phyloP scores from a whole-genome alignment of 495 filamentous ascomycete genomes.

The Bathelium albidoporum region DNA sequence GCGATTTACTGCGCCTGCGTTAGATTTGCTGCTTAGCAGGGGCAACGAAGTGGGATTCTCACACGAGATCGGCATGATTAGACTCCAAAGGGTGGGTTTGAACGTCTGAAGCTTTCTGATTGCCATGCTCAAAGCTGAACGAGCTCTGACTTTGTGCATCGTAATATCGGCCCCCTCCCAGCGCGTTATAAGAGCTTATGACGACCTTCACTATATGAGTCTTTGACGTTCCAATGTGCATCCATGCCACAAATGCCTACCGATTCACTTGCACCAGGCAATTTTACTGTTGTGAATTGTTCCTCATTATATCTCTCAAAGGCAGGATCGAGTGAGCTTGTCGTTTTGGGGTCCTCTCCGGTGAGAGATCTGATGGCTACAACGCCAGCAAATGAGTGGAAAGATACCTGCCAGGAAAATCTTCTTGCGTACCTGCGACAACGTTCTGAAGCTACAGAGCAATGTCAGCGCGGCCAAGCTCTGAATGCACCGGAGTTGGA shows the following conservation, averaged over 20 bases:
- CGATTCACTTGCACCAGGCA: conserved; percentile 72
- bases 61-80: conserved; percentile 70
- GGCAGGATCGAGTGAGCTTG: conserved; percentile 63
- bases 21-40: background rate
- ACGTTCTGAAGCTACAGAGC: conserved; percentile 69
- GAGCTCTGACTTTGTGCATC: conserved; percentile 78
- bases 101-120: conserved; percentile 72
- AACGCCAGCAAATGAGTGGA: background rate
- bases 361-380: conserved; percentile 84
- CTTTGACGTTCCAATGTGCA: background rate
- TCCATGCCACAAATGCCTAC: conserved; percentile 32
- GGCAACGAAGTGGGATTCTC: conserved; percentile 16
- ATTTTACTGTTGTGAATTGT: conserved; percentile 78
- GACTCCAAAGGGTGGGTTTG: conserved; percentile 79
- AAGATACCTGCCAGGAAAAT: background rate
- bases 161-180: conserved; percentile 74
- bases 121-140: conserved; percentile 76
- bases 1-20: conserved; percentile 51
- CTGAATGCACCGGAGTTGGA: conserved; percentile 5
- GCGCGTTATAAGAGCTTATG: conserved; percentile 71
- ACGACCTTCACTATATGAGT: conserved; percentile 48
- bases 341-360: conserved; percentile 53
- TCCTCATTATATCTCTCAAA: conserved; percentile 95
- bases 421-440: conserved; percentile 56
- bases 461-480: conserved; percentile 18